A percentile compares a stretch with the other conserved stretches of the same genome.
Evolutionary conservation across 2,329 filamentous ascomycete genomes (phyloP).

Genomic region (Cercospora zeae-maydis): DNA sequence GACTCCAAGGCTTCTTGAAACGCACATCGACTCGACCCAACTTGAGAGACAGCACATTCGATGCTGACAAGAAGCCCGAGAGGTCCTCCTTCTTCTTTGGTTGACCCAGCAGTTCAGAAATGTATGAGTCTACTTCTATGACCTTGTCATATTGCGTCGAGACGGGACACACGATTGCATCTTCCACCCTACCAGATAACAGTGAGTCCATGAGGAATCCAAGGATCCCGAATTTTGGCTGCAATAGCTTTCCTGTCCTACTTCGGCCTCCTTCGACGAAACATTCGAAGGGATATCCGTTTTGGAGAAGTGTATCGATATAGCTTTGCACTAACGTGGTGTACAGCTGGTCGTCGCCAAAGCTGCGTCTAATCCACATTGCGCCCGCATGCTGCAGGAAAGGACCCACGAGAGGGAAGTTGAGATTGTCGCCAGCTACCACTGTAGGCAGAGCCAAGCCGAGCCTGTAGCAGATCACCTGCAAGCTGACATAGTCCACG

Average conservation of each 20-base stretch:
- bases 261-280: slow-evolving; percentile 96
- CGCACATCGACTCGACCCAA: slow-evolving; percentile 90
- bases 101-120: slow-evolving; percentile 86
- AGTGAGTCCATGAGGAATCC: slow-evolving; percentile 89
- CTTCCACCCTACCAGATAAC: slow-evolving; percentile 79
- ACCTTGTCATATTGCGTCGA: slow-evolving; percentile 99
- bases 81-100: slow-evolving; percentile 96
- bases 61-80: slow-evolving; percentile 80
- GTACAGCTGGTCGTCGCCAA: slow-evolving; percentile 89
- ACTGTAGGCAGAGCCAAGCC: slow-evolving; percentile 86
- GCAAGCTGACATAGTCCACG: slow-evolving; percentile 91
- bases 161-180: slow-evolving; percentile 91
- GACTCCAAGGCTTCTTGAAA: slow-evolving; percentile 94
- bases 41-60: slow-evolving; percentile 81
- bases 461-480: slow-evolving; percentile 91
- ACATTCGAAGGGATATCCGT: slow-evolving; percentile 92
- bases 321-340: slow-evolving; percentile 92
- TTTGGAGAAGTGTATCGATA: slow-evolving; percentile 84
- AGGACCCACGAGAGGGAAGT: slow-evolving; percentile 82
- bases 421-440: slow-evolving; percentile 92
- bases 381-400: slow-evolving; percentile 95
- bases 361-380: slow-evolving; percentile 92
- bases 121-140: slow-evolving; percentile 95
- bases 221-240: slow-evolving; percentile 93
- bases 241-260: slow-evolving; percentile 85